Evolutionary conservation across 805 yeast species (phyloP).

Genomic region (Pichia ethanolica): DNA sequence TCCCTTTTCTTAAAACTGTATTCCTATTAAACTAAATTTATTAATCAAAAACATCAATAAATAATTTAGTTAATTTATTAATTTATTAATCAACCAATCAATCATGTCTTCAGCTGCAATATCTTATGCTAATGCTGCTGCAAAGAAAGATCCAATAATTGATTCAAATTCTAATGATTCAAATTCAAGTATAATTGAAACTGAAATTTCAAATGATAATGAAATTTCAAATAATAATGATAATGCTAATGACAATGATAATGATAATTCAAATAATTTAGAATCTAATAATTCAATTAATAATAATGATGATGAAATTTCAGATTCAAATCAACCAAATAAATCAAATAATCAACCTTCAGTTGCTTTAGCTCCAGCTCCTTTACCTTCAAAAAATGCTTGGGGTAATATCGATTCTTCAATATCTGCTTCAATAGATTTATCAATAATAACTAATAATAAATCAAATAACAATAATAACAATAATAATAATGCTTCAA

Average conservation of each 20-base stretch:
- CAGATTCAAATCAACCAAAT: too few relatives aligned
- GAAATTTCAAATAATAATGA: too few relatives aligned
- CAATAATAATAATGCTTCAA: not conserved
- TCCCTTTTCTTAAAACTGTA: too few relatives aligned
- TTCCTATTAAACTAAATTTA: too few relatives aligned
- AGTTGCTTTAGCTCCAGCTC: constrained; percentile 45
- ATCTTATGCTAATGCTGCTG: constrained; percentile 30
- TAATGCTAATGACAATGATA: too few relatives aligned
- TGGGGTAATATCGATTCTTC: constrained; percentile 38
- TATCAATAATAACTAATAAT: constrained; percentile 13
- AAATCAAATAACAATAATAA: not conserved
- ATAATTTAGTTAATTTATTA: not conserved
- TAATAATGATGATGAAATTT: too few relatives aligned
- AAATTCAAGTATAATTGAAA: too few relatives aligned
- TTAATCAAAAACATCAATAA: too few relatives aligned
- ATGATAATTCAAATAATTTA: too few relatives aligned
- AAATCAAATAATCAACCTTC: not conserved
- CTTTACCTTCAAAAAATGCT: constrained; percentile 54
- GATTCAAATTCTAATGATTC: too few relatives aligned
- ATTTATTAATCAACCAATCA: not conserved
- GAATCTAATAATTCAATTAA: too few relatives aligned
- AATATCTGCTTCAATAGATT: constrained; percentile 20
- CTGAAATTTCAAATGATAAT: too few relatives aligned
- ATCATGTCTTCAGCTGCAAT: constrained; percentile 14
- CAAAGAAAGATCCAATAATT: constrained; percentile 2